These are phyloP conservation scores for Plasmopara muralis DNA, from an alignment of 352 stramenopile species.

Conservation along the genomic window DNA sequence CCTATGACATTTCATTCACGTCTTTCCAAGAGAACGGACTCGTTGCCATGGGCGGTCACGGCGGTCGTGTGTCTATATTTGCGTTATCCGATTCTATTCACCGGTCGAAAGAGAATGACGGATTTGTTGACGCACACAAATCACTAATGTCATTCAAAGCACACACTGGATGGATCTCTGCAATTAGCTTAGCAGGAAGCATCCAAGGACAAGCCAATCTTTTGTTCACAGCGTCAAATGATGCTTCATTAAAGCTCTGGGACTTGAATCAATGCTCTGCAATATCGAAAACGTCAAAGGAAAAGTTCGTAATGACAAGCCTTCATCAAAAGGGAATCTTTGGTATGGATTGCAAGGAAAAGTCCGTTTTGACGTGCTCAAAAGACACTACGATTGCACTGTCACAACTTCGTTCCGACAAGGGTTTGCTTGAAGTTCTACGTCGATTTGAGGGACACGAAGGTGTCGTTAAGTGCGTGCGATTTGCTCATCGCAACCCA, in stretches of 20 bases:
- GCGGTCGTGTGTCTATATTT: constrained; percentile 48
- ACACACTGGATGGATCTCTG: constrained; percentile 46
- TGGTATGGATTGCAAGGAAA: constrained; percentile 29
- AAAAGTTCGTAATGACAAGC: constrained; percentile 21
- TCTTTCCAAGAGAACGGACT: constrained; percentile 32
- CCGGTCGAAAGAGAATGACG: constrained; percentile 8
- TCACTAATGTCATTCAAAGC: constrained; percentile 53
- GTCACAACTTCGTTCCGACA: constrained; percentile 22
- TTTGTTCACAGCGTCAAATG: constrained; percentile 43
- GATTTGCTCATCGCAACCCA: constrained; percentile 20
- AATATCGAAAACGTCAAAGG: constrained; percentile 18
- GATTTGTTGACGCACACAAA: constrained; percentile 10
- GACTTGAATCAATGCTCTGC: constrained; percentile 37
- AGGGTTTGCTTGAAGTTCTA: constrained; percentile 8
- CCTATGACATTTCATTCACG: constrained; percentile 44
- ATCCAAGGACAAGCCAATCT: constrained; percentile 23
- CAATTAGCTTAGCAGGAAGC: constrained; percentile 33
- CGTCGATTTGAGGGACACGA: constrained; percentile 33
- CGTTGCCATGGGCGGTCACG: constrained; percentile 34
- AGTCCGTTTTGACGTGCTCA: constrained; percentile 40
- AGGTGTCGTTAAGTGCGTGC: constrained; percentile 44
- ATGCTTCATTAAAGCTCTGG: constrained; percentile 46
- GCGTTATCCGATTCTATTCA: constrained; percentile 6
- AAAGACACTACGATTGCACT: constrained; percentile 42
- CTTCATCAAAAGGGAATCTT: constrained; percentile 46